These are phyloP conservation scores for Peronosclerospora sorghi DNA, from an alignment of 352 stramenopile genomes.

Conservation along the genomic window DNA sequence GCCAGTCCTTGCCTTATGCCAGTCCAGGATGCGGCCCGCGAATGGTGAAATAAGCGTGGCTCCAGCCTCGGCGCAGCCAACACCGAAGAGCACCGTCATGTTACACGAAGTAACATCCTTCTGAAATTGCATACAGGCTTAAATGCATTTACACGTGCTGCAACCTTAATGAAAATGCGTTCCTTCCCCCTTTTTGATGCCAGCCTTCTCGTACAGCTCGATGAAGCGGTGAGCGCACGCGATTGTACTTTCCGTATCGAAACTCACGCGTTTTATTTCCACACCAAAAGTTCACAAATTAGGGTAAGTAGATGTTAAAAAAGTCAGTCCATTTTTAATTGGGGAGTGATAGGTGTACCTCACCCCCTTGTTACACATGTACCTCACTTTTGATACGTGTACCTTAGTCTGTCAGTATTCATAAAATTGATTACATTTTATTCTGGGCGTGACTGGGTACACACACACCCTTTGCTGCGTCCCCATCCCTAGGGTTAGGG, in stretches of 20 bases:
- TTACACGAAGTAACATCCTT: conserved; percentile 97
- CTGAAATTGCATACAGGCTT: conserved; percentile 93
- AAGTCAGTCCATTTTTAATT: too few species aligned
- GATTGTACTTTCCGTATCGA: conserved; percentile 91
- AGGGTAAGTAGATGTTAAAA: too few species aligned
- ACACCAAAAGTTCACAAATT: too few species aligned
- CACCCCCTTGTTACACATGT: too few species aligned
- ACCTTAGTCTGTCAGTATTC: too few species aligned
- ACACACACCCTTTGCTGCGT: too few species aligned
- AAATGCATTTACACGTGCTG: conserved; percentile 96
- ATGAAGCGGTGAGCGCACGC: conserved; percentile 92
- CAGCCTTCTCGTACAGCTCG: conserved; percentile 92
- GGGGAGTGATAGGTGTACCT: too few species aligned
- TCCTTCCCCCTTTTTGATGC: conserved; percentile 91
- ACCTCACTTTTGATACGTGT: too few species aligned
- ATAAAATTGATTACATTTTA: too few species aligned
- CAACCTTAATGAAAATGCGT: conserved; percentile 98
- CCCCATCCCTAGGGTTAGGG: too few species aligned
- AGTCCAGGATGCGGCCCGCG: conserved; percentile 98
- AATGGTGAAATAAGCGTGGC: conserved; percentile 96
- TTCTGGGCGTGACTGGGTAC: too few species aligned
- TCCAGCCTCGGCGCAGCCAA: conserved; percentile 89
- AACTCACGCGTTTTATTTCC: conserved; percentile 94
- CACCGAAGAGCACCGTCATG: conserved; percentile 97
- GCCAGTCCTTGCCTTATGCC: conserved; percentile 91